Evolutionary conservation across 2,329 filamentous ascomycete genomes (phyloP), one percentile per base, ranked within the genome.

Genomic region (Fusarium tanahbumbuense): DNA sequence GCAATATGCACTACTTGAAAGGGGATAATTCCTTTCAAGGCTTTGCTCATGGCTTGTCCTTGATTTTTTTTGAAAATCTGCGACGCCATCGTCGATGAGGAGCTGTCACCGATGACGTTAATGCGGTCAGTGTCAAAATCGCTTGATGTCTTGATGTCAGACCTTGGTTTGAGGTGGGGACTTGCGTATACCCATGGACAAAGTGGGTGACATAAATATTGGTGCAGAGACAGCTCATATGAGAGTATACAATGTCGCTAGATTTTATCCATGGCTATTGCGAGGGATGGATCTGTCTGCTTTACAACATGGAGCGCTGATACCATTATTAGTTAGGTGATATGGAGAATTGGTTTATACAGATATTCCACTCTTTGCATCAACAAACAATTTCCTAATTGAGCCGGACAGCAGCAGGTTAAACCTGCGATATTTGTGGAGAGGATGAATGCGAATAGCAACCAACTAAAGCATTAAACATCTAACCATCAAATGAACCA

Each of bases 101-200:
- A 56, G 55, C 50, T 56, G 55, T 56, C 58, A 53, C 50, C 46
- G 65, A 71, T 71, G 68, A 71, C 68, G 68, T 71, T 67, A 25
- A 56, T 45, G 42, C 34, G 48, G 40, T 56, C 34, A 25, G 47
- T 64, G 44, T 58, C 55, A 45, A 59, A 25, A 49, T 63, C 50
- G 50, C 59, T 67, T 67, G 58, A 65, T 32, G 44, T 54, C 37
- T 67, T 67, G 58, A 68, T 37, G 44, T 54, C 42, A 52, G 56
- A 46, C 63, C 67, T 71, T 71, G 63, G 44, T 54, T 60, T 22
- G 32, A 48, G 28, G 68, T 70, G 68, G 68, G 28, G 54, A 40
- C 49, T 50, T 44, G 40, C 25, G 41, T 59, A 32, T 57, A 57
- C 37, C 20, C 15, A 49, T 42, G 23, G 41, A 15, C 9, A 8